Evolutionary conservation across 345 rosid genomes (phyloP).

Genomic region (Eucalyptus urophylla): DNA sequence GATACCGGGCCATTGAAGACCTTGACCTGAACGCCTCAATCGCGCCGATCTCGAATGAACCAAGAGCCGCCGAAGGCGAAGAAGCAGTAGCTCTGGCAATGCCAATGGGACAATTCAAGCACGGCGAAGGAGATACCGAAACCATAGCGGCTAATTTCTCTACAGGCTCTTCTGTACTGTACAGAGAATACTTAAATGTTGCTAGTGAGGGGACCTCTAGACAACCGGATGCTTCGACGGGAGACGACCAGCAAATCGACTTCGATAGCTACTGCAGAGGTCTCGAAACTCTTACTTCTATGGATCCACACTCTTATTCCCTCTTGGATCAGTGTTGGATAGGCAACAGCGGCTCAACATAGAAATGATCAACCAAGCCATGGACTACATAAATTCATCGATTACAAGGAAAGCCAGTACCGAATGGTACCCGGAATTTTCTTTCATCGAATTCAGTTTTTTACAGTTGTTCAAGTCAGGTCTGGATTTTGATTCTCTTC

Average conservation of each 20-base stretch:
- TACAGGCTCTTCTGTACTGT: background rate
- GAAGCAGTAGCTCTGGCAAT: slow-evolving; percentile 38
- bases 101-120: slow-evolving; percentile 37
- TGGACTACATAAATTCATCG: background rate
- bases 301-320: slow-evolving; percentile 7
- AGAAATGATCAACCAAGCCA: background rate
- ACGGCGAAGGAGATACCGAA: slow-evolving; percentile 1
- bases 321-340: background rate
- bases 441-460: background rate
- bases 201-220: background rate
- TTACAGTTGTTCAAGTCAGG: background rate
- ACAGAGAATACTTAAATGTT: background rate
- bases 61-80: background rate
- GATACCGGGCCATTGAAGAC: background rate
- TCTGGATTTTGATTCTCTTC: background rate
- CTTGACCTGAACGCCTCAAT: background rate
- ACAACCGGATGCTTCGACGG: background rate
- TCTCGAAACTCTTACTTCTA: slow-evolving; percentile 14
- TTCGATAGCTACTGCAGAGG: slow-evolving; percentile 20
- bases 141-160: background rate
- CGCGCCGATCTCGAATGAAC: background rate
- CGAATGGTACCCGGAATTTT: background rate
- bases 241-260: slow-evolving; percentile 1
- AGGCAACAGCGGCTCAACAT: background rate
- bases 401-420: background rate